Percentiles rank a stretch among this genome's conserved stretches.
These are phyloP conservation scores for Bolboschoenoplectus hybrid DNA, from an alignment of 202 grass and related monocot species.

Conservation along the genomic window DNA sequence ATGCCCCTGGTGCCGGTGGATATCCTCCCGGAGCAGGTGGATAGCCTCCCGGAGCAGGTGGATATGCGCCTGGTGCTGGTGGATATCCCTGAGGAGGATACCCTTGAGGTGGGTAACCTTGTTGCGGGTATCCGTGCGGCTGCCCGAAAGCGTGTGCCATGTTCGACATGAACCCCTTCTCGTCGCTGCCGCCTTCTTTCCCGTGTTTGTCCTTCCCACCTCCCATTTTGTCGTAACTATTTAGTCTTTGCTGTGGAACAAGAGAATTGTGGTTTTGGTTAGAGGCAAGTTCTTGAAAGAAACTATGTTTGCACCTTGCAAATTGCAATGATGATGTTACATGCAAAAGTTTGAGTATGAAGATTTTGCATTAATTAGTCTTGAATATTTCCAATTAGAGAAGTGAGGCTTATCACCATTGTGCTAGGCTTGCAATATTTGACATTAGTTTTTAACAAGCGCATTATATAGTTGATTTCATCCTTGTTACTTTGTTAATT, in stretches of 20 bases:
- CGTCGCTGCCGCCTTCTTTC: constrained; percentile 33
- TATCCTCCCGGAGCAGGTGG: constrained; percentile 43
- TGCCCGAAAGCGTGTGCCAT: constrained; percentile 37
- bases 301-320: background rate
- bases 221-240: constrained; percentile 47
- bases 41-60: constrained; percentile 36
- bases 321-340: background rate
- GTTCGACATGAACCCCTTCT: constrained; percentile 65
- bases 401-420: too few relatives aligned
- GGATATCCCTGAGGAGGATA: constrained; percentile 66
- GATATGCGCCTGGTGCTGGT: constrained; percentile 39
- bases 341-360: background rate
- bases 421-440: too few relatives aligned
- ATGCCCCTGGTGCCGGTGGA: constrained; percentile 18
- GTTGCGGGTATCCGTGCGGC: constrained; percentile 28
- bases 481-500: background rate
- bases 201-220: constrained; percentile 45
- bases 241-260: background rate
- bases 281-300: background rate
- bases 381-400: background rate
- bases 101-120: constrained; percentile 56
- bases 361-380: background rate
- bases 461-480: background rate
- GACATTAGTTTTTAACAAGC: too few relatives aligned
- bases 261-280: background rate